Base-by-base conservation (phyloP, 1,284 basidiomycete species). In the Apiotrichum siamense region DNA sequence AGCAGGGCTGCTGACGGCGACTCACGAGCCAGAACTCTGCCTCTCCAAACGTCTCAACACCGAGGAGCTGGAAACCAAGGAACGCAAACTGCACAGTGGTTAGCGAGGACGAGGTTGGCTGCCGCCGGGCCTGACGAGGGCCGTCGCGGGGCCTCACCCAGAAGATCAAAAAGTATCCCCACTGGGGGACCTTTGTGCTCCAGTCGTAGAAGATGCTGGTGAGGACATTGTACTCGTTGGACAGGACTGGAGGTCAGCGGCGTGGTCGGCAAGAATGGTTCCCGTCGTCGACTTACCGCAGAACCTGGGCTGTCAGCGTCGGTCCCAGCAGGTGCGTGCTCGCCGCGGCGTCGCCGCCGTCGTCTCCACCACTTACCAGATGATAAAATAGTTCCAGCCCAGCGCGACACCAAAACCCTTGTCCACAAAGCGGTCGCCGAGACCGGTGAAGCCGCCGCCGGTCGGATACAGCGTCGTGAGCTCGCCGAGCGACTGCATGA, bases 161-260 rank as follows among this genome's bases (percentile, higher is more conserved):
- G 47, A 61, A 61, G 43, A 61, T 56, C 15, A 61, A 27, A 33
- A 56, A 56, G 44, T 47, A 57, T 10, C 52, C 64, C 59, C 43
- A 61, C 41, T 35, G 55, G 24, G 63, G 63, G 15, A 60, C 53
- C 42, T 54, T 47, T 17, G 31, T 38, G 9, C 42, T 42, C 58
- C 59, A 60, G 27, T 51, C 44, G 27, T 31, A 13, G 21, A 61
- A 46, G 49, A 59, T 47, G 25, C 54, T 53, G 29, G 47, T 54
- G 23, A 59, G 44, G 18, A 56, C 54, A 29, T 61, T 62, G 52
- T 65, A 65, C 40, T 66, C 64, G 49, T 63, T 64, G 44, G 61
- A 60, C 10, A 68, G 58, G 15, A 66, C 54, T 25, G 29, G 18
- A 26, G 10, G 12, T 20, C 4, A 21, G 29, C 35, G 20, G 31